Base-by-base conservation (phyloP, 2,329 filamentous ascomycete genomes). In the Colletotrichum sp. region DNA sequence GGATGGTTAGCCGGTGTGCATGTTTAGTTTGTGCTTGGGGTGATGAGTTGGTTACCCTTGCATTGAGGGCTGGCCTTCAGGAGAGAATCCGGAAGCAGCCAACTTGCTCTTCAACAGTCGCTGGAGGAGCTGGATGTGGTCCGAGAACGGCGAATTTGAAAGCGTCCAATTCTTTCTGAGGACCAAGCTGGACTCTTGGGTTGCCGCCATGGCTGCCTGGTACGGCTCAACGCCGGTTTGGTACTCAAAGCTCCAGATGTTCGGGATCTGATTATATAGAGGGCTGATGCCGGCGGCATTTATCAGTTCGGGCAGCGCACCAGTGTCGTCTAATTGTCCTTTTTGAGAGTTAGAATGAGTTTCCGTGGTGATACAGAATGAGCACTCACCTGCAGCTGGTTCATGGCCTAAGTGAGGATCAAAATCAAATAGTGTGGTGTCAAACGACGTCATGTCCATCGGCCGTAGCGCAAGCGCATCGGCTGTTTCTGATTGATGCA, bases 61-160 rank as follows among this genome's bases (percentile, higher is more conserved):
- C 72, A 71, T 75, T 7, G 72, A 66, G 2, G 49, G 68, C 30
- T 75, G 68, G 15, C 60, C 49, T 0, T 62, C 68, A 0, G 69
- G 69, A 4, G 34, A n/a, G 32, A 75, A 75, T 0, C 78, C 79
- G 10, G 78, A 76, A 2, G 65, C 77, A 0, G 77, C 76, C 0
- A 83, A 55, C 28, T 83, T 83, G 8, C 68, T 75, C 32, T 80
- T 81, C 0, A 83, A 16, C 4, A 83, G 77, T 1, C 77, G 71
- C 8, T 82, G 80, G 0, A 83, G 78, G 0, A 83, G 24, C 3
- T 80, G 75, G 3, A 83, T 83, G 1, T 83, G 82, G 16, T 83
- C 82, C 0, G 82, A 83, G 59, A 83, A 83, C 0, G 82, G 81
- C 0, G 82, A 83, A 13, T 83, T 83, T 0, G 81, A 81, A 3